A percentile compares a stretch with the other conserved stretches of the same genome.
phyloP scores from a whole-genome alignment of 805 yeast species.

The Priceomyces medius region DNA sequence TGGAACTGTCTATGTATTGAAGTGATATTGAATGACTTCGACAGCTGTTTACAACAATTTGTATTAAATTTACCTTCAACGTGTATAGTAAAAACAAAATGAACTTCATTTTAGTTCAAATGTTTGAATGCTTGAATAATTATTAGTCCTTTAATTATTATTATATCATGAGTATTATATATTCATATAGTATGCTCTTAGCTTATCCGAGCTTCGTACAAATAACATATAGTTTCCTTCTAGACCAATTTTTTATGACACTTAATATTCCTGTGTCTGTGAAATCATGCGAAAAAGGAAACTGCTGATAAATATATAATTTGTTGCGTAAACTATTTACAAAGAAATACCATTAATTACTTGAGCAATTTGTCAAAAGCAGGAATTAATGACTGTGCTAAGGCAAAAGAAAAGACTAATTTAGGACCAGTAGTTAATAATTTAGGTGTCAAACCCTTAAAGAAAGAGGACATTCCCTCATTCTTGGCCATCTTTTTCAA shows the following conservation, averaged over 20 bases:
- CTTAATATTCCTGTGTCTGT: no score
- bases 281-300: no score
- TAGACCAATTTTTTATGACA: no score
- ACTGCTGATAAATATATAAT: no score
- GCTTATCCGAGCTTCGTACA: no score
- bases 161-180: no score
- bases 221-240: no score
- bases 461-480: slow-evolving; percentile 88
- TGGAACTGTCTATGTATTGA: slow-evolving; percentile 33
- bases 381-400: slow-evolving; percentile 96
- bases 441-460: slow-evolving; percentile 96
- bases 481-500: slow-evolving; percentile 88
- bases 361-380: slow-evolving; percentile 78
- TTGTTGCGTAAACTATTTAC: no score
- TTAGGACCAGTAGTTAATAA: slow-evolving; percentile 97
- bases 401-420: slow-evolving; percentile 94
- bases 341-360: slow-evolving; percentile 9
- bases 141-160: no score
- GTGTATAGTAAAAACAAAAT: slow-evolving; percentile 29
- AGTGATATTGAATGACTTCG: slow-evolving; percentile 32
- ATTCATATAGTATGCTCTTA: no score
- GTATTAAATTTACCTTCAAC: slow-evolving; percentile 37
- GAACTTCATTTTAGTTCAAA: slow-evolving; percentile 27
- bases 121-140: no score
- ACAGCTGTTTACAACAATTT: slow-evolving; percentile 31